Conservation (phyloP, 768 basidiomycete species). For the Russula brevipes region DNA sequence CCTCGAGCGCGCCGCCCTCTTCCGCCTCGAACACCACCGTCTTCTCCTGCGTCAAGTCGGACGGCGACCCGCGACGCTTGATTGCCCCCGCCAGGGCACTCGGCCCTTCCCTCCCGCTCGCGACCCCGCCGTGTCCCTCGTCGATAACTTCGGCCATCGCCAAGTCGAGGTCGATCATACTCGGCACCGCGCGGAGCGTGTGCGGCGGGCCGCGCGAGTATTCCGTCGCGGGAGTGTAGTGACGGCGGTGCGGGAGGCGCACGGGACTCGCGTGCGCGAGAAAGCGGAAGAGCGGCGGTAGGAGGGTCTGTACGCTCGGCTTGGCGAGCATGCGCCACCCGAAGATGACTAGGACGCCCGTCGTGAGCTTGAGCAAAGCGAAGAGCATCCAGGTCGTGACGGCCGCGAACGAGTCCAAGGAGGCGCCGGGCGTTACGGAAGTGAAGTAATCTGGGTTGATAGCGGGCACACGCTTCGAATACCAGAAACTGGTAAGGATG, state of each 20-base stretch:
- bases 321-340: conserved; percentile 87
- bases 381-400: conserved; percentile 35
- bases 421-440: conserved; percentile 53
- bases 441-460: conserved; percentile 32
- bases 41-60: conserved; percentile 14
- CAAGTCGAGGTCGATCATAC: conserved; percentile 67
- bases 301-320: conserved; percentile 58
- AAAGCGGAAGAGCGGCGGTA: conserved; percentile 82
- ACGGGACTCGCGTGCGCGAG: conserved; percentile 51
- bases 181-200: conserved; percentile 68
- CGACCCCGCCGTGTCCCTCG: conserved; percentile 24
- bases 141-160: conserved; percentile 29
- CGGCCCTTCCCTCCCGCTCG: conserved; percentile 40
- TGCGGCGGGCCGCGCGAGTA: conserved; percentile 66
- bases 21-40: conserved; percentile 14
- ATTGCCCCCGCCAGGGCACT: conserved; percentile 36
- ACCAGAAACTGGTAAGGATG: conserved; percentile 65
- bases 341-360: conserved; percentile 77
- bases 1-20: conserved; percentile 26
- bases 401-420: conserved; percentile 39
- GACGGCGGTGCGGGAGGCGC: conserved; percentile 73
- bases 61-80: conserved; percentile 19
- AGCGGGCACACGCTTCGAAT: conserved; percentile 38
- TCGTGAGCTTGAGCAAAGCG: conserved; percentile 36
- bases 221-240: conserved; percentile 89